Percentiles rank a stretch among this genome's conserved stretches.
phyloP scores from a whole-genome alignment of 2,329 filamentous ascomycete species.

The Cladophialophora psammophila region DNA sequence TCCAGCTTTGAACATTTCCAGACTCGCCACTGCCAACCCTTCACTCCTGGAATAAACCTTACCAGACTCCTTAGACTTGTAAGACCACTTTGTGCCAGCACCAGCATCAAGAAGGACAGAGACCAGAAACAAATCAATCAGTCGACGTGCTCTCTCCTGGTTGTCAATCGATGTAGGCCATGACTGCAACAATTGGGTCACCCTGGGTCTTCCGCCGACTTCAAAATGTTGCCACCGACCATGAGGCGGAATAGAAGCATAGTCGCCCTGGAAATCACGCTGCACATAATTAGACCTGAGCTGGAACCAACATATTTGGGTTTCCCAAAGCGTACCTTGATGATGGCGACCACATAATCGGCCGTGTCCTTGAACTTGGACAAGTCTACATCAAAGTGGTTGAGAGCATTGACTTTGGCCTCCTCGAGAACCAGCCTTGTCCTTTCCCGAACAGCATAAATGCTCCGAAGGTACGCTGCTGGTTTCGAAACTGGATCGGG shows the following conservation, averaged over 20 bases:
- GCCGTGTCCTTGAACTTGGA: slow-evolving; percentile 83
- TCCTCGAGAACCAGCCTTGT: slow-evolving; percentile 76
- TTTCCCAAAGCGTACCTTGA: slow-evolving; percentile 71
- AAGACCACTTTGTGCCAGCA: slow-evolving; percentile 88
- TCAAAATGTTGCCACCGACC: slow-evolving; percentile 71
- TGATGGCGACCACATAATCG: slow-evolving; percentile 86
- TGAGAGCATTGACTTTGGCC: slow-evolving; percentile 77
- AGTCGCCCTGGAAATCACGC: slow-evolving; percentile 75
- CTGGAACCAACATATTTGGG: background rate
- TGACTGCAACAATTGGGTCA: slow-evolving; percentile 54
- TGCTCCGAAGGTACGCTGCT: slow-evolving; percentile 86
- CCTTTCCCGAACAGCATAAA: slow-evolving; percentile 85
- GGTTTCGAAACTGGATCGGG: slow-evolving; percentile 90
- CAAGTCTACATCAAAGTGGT: slow-evolving; percentile 89
- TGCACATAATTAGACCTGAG: slow-evolving; percentile 44
- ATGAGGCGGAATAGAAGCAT: slow-evolving; percentile 80
- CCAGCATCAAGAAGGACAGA: slow-evolving; percentile 72
- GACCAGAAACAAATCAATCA: slow-evolving; percentile 69
- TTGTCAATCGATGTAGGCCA: slow-evolving; percentile 68
- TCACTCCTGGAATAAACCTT: slow-evolving; percentile 84
- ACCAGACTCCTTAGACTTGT: slow-evolving; percentile 88
- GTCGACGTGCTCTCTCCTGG: slow-evolving; percentile 62
- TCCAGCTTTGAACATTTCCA: slow-evolving; percentile 94
- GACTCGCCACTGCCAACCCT: slow-evolving; percentile 77
- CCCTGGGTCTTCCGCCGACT: slow-evolving; percentile 61